phyloP scores from a whole-genome alignment of 345 rosid genomes.

The Dovyalis caffra region DNA sequence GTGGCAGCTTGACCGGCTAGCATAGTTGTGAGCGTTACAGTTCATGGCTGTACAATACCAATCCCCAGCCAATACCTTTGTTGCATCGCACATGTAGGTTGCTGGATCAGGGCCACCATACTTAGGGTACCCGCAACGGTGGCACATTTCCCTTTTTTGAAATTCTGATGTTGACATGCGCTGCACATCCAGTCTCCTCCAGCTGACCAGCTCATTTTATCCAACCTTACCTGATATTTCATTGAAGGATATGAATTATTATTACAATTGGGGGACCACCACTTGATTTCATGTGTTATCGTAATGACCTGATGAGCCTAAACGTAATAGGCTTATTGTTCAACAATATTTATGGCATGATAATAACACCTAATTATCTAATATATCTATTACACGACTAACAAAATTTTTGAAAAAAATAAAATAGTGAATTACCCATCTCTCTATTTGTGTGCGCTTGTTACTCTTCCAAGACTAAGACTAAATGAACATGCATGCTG shows the following conservation, averaged over 20 bases:
- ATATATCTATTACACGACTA: background rate
- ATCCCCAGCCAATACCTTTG: conserved; percentile 72
- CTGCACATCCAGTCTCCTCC: conserved; percentile 91
- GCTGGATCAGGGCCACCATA: conserved; percentile 74
- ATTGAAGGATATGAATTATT: background rate
- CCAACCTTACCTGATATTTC: conserved; percentile 11
- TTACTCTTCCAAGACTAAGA: background rate
- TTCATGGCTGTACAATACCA: conserved; percentile 66
- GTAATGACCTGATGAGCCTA: background rate
- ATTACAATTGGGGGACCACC: background rate
- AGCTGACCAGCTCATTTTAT: conserved; percentile 57
- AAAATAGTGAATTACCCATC: too few species aligned
- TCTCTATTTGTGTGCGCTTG: background rate
- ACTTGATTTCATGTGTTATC: background rate
- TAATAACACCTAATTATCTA: too few species aligned
- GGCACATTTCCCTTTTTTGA: conserved; percentile 77
- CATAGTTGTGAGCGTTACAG: conserved; percentile 77
- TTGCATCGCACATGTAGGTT: conserved; percentile 45
- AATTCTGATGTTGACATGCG: conserved; percentile 73
- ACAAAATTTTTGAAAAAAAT: too few species aligned
- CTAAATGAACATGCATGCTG: background rate
- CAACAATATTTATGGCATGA: background rate
- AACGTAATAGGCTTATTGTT: background rate
- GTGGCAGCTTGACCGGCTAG: conserved; percentile 68
- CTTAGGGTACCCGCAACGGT: conserved; percentile 69